Evolutionary conservation across 768 basidiomycete species (phyloP).

Genomic region (Rhizopogon vesiculosus): DNA sequence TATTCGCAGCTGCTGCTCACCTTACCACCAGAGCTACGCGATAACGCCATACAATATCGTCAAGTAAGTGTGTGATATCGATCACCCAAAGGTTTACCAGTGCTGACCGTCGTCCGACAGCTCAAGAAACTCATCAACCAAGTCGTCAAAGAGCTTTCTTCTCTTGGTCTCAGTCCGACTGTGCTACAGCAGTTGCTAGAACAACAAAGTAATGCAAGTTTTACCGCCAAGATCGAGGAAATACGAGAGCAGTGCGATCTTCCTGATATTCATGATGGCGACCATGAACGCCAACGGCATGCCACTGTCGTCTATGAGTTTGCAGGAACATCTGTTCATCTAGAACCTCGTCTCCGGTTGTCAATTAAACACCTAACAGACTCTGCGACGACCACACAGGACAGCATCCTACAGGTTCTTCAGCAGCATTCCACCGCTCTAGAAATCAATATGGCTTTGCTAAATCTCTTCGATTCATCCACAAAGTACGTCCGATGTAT

Average conservation of each 20-base stretch:
- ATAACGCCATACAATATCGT: conserved; percentile 81
- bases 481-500: background rate
- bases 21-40: conserved; percentile 72
- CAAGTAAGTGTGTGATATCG: conserved; percentile 41
- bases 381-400: conserved; percentile 3
- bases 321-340: conserved; percentile 36
- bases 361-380: conserved; percentile 28
- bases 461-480: background rate
- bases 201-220: conserved; percentile 9
- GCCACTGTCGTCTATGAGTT: conserved; percentile 54
- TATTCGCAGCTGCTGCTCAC: conserved; percentile 57
- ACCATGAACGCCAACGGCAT: background rate
- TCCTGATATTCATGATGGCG: background rate
- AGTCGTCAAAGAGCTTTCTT: conserved; percentile 71
- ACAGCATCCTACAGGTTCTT: conserved; percentile 8
- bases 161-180: conserved; percentile 55
- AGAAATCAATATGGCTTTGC: background rate
- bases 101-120: conserved; percentile 31
- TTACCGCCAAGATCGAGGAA: background rate
- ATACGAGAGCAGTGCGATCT: background rate
- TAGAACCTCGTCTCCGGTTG: conserved; percentile 56
- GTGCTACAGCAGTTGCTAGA: conserved; percentile 41
- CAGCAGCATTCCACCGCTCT: background rate
- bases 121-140: conserved; percentile 89
- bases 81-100: too few species aligned